phyloP scores from a whole-genome alignment of 768 basidiomycete genomes.

The Agaricus blazei region DNA sequence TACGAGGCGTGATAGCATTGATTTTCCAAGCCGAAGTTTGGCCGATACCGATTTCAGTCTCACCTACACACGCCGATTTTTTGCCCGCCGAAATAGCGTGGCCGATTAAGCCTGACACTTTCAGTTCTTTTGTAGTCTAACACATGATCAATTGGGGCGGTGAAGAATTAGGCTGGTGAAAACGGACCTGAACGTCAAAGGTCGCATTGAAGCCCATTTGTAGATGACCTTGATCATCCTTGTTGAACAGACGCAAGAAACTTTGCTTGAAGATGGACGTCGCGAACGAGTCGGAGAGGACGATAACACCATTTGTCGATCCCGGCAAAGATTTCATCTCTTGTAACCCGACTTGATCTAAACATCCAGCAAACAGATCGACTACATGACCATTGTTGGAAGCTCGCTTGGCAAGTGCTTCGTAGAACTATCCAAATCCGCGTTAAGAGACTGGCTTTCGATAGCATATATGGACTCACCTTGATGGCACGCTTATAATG shows the following conservation, averaged over 20 bases:
- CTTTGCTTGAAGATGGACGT: constrained; percentile 99
- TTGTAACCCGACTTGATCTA: constrained; percentile 94
- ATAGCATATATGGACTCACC: constrained; percentile 37
- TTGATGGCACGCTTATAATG: constrained; percentile 96
- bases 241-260: constrained; percentile 88
- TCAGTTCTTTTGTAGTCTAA: constrained; percentile 97
- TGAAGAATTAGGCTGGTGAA: background rate
- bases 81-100: constrained; percentile 97
- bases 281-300: constrained; percentile 93
- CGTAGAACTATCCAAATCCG: constrained; percentile 70
- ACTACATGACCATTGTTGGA: constrained; percentile 94
- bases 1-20: constrained; percentile 82
- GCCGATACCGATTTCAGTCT: constrained; percentile 98
- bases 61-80: constrained; percentile 94
- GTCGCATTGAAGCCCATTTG: constrained; percentile 99
- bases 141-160: background rate
- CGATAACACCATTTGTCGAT: constrained; percentile 94
- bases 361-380: constrained; percentile 93
- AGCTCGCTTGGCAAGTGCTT: constrained; percentile 86
- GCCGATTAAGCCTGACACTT: constrained; percentile 96
- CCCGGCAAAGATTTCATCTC: constrained; percentile 98
- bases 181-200: constrained; percentile 86
- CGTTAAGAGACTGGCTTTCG: background rate
- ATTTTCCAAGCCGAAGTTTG: constrained; percentile 99
- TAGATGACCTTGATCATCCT: constrained; percentile 87